Conservation (phyloP, 306 rosid species). For the Acacia acuminata region DNA sequence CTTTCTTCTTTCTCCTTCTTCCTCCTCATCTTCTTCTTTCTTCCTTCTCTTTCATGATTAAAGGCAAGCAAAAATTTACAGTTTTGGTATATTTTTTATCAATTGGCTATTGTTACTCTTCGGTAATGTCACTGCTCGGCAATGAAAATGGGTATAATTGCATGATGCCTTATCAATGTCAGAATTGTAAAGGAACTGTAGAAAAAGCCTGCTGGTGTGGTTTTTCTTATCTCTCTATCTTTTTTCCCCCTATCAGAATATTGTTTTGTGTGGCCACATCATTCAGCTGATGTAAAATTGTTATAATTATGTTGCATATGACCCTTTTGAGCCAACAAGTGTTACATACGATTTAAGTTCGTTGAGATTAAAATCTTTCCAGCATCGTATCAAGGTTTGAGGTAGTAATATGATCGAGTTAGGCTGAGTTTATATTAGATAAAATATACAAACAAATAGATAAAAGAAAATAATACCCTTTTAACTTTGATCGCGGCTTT, state of each 20-base stretch:
- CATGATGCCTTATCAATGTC: slow-evolving; percentile 8
- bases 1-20: not conserved
- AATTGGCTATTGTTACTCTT: not conserved
- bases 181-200: not conserved
- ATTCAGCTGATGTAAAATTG: not conserved
- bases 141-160: not conserved
- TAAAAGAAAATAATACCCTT: not conserved
- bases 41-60: not conserved
- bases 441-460: not conserved
- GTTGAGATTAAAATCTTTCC: not conserved
- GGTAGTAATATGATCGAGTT: not conserved
- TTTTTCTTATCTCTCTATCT: not conserved
- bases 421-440: not conserved
- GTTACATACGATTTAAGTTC: not conserved
- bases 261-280: not conserved
- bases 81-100: slow-evolving; percentile 3
- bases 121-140: not conserved
- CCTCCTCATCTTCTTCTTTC: not conserved
- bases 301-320: not conserved
- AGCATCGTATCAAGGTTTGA: not conserved
- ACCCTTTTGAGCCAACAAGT: not conserved
- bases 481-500: not conserved
- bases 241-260: not conserved
- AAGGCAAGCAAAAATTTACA: not conserved
- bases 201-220: not conserved